Evolutionary conservation across 768 basidiomycete genomes (phyloP).

Genomic region (Rhizopogon vinicolor): DNA sequence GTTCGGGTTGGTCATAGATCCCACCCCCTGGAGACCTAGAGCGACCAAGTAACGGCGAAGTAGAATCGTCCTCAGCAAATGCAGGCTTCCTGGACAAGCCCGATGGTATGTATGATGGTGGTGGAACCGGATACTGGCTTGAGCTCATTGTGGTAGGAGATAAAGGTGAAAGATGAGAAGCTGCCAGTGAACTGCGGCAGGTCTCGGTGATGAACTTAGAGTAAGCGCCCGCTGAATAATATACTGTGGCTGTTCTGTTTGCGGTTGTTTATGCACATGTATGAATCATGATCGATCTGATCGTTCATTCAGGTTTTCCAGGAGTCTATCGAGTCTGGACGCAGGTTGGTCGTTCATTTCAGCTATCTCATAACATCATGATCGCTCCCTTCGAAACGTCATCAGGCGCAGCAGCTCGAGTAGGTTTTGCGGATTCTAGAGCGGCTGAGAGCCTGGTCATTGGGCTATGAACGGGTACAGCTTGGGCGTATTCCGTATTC

Average conservation of each 20-base stretch:
- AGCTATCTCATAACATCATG: background rate
- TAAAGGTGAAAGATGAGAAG: conserved; percentile 4
- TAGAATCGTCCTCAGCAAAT: conserved; percentile 32
- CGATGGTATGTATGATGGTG: conserved; percentile 50
- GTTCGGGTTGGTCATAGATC: conserved; percentile 70
- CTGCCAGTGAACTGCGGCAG: background rate
- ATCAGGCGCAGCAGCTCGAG: background rate
- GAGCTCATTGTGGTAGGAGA: conserved; percentile 43
- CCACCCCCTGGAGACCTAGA: conserved; percentile 43
- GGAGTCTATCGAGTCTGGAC: background rate
- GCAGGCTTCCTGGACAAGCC: conserved; percentile 34
- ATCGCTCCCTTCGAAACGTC: background rate
- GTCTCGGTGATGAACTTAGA: conserved; percentile 9
- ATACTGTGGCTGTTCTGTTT: conserved; percentile 18
- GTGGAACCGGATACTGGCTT: conserved; percentile 49
- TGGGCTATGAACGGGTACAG: background rate
- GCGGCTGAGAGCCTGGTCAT: conserved; percentile 8
- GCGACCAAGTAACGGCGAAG: conserved; percentile 54
- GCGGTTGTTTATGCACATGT: background rate
- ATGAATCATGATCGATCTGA: background rate
- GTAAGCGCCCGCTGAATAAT: conserved; percentile 20
- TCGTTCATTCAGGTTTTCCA: background rate
- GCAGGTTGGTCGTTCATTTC: too few species aligned
- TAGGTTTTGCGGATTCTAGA: conserved; percentile 1
- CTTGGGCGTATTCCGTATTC: too few species aligned